Evolutionary conservation across 1,139 yeast species (phyloP), one percentile per base, ranked within the genome.

Genomic region (Pichia inconspicua): DNA sequence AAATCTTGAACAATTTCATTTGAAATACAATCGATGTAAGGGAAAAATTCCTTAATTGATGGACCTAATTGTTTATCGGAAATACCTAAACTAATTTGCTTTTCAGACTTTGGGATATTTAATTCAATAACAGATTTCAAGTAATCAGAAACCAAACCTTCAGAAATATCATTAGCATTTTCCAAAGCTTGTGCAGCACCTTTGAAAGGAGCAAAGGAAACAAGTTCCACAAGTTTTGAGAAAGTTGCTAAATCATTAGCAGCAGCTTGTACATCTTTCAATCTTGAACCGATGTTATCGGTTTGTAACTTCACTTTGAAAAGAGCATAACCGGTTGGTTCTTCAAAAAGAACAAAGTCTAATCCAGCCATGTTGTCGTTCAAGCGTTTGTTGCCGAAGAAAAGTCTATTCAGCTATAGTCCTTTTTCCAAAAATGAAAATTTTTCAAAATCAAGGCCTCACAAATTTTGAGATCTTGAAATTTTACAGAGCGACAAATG

Each of bases 101-200:
- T 74, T 59, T 77, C 76, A 36, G 88, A 77, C 74, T 89, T 89
- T 67, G 97, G 97, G 61, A 92, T 72, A 73, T 90, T 90, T 66
- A 88, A 75, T 70, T 90, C 97, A 61, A 92, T 73, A 51, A 92
- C 78, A 41, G 95, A 82, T 70, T 87, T 88, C 71, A 92, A 78
- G 70, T 86, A 87, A 60, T 92, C 97, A 53, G 90, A 85, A 49
- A 90, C 96, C 61, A 90, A 78, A 64, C 98, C 98, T 72, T 92
- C 99, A 55, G 96, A 87, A 61, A 92, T 85, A 66, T 92, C 98
- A 66, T 94, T 92, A 61, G 97, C 97, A 66, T 92, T 94, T 70
- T 92, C 97, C 63, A 92, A 78, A 53, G 98, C 98, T 70, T 92
- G 97, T 51, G 98, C 97, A 52, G 98, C 98, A 61, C 96, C 96